Percentiles rank a stretch among this genome's conserved stretches.
Evolutionary conservation across 371 early-diverging fungal genomes (phyloP).

Genomic region (Neoconidiobolus thromboides): DNA sequence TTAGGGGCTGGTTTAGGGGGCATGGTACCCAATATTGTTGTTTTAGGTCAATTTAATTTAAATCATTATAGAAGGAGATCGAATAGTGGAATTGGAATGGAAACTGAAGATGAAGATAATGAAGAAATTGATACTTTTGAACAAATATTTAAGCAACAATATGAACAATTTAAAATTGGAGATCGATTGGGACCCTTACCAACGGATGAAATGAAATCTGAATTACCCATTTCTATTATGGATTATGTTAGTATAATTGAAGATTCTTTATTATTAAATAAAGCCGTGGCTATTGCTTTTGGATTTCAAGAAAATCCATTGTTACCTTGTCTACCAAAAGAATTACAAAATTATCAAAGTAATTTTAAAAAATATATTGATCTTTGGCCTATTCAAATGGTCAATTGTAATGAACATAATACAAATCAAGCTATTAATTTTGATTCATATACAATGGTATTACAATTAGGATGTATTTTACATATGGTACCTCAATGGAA

Average conservation of each 20-base stretch:
- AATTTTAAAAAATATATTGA: constrained; percentile 24
- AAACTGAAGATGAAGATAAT: constrained; percentile 10
- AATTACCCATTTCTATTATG: constrained; percentile 20
- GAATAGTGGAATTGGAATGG: constrained; percentile 9
- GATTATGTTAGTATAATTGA: constrained; percentile 44
- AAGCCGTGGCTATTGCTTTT: constrained; percentile 36
- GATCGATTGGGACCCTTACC: constrained; percentile 16
- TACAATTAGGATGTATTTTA: constrained; percentile 44
- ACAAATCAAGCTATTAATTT: constrained; percentile 25
- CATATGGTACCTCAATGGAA: constrained; percentile 37
- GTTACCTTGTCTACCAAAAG: constrained; percentile 3
- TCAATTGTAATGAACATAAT: background rate
- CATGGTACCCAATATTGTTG: constrained; percentile 41
- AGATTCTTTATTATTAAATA: constrained; percentile 30
- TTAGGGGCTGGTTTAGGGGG: constrained; percentile 39
- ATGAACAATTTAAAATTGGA: constrained; percentile 2
- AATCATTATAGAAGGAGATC: background rate
- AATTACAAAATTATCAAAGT: constrained; percentile 6
- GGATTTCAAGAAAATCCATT: constrained; percentile 16
- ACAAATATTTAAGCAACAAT: background rate
- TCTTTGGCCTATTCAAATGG: constrained; percentile 36
- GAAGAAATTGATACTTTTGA: background rate
- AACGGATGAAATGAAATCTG: constrained; percentile 24
- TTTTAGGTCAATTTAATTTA: constrained; percentile 21
- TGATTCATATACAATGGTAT: constrained; percentile 45